Evolutionary conservation across 331 rosid species (phyloP), one percentile per base, ranked within the genome.

Genomic region (Arachis monticola): DNA sequence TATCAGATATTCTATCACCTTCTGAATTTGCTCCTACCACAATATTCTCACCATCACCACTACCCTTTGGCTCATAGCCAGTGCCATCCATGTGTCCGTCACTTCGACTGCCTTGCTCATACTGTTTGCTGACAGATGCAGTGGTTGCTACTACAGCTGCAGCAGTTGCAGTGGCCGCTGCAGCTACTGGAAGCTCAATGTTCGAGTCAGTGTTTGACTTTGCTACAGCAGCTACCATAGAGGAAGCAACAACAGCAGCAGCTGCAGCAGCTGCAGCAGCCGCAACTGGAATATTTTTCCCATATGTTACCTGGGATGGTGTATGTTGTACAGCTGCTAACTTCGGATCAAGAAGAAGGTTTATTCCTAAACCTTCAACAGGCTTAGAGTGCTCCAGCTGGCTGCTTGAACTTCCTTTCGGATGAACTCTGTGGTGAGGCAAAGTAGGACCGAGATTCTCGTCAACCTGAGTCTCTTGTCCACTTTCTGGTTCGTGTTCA

Each of bases 121-220:
- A 88, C 76, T 89, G 96, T 85, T 80, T 95, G 82, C 70, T 87
- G 74, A 92, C 97, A 71, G 93, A 97, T 69, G 92, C 97, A 77
- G 97, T 92, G 60, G 97, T 90, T 75, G 96, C 99, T 50, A 92
- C 97, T 67, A 95, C 99, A 61, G 96, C 99, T 63, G 93, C 97
- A 55, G 97, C 95, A 68, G 95, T 89, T 75, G 96, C 96, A 45
- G 98, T 89, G 42, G 97, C 99, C 73, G 99, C 99, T 45, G 97
- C 99, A 9, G 97, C 89, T 59, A 90, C 97, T 17, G 97, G 97
- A 82, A 90, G 81, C 81, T 94, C 88, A 27, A 92, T 82, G 81
- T 77, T 91, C 70, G 93, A 67, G 70, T 90, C 90, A 5, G 52
- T 67, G 69, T 74, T 85, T 72, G 98, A 85, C 87, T 87, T 90